Percentiles rank a stretch among this genome's conserved stretches.
phyloP scores from a whole-genome alignment of 1,139 yeast genomes.

The Yamadazyma pseudoaaseri region DNA sequence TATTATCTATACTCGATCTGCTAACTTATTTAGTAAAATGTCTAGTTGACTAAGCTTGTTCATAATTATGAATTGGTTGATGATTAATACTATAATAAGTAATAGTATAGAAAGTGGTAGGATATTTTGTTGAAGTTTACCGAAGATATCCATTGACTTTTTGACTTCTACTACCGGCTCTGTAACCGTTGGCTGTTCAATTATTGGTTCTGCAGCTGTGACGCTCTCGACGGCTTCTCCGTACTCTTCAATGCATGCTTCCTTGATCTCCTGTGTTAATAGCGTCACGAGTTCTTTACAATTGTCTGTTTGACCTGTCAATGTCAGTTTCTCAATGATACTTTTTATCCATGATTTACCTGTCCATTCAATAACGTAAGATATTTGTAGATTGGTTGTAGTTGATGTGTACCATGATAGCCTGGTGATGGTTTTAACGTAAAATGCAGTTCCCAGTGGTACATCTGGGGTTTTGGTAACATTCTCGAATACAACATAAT shows the following conservation, averaged over 20 bases:
- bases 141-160: too few relatives aligned
- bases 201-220: too few relatives aligned
- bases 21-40: background rate
- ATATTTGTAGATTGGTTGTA: slow-evolving; percentile 39
- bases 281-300: slow-evolving; percentile 31
- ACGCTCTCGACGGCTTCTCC: too few relatives aligned
- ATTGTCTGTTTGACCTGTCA: slow-evolving; percentile 46
- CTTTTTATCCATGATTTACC: slow-evolving; percentile 58
- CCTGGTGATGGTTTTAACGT: slow-evolving; percentile 48
- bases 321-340: slow-evolving; percentile 51
- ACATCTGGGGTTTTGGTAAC: slow-evolving; percentile 55
- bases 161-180: too few relatives aligned
- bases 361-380: slow-evolving; percentile 52
- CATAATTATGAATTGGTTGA: slow-evolving; percentile 1
- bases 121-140: too few relatives aligned
- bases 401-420: slow-evolving; percentile 48
- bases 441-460: slow-evolving; percentile 57
- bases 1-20: too few relatives aligned
- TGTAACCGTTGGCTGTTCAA: too few relatives aligned
- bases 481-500: slow-evolving; percentile 35
- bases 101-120: too few relatives aligned
- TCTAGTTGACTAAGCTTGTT: background rate
- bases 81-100: background rate
- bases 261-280: slow-evolving; percentile 25
- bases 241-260: background rate